Evolutionary conservation across 176 grass and related monocot species (phyloP).

Genomic region (Raddia distichophylla): DNA sequence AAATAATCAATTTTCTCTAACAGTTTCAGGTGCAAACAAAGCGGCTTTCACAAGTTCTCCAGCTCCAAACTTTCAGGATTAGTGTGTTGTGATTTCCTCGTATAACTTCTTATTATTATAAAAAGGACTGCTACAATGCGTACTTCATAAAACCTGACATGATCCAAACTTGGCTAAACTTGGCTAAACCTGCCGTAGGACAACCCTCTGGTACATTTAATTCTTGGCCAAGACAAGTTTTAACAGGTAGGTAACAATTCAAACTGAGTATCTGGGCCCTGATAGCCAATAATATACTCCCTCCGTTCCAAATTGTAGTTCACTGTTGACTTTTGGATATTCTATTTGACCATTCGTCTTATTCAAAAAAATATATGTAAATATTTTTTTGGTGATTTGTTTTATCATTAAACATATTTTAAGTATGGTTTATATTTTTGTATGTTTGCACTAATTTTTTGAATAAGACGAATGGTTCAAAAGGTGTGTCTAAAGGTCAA

Average conservation of each 20-base stretch:
- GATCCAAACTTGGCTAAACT: not conserved
- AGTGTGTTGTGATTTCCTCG: not conserved
- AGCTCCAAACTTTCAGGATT: not conserved
- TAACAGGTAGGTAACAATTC: not conserved
- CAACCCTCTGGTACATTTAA: conserved; percentile 6
- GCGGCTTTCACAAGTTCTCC: not conserved
- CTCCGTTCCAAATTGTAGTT: too few species aligned
- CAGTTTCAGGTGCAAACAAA: not conserved
- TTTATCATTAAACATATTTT: too few species aligned
- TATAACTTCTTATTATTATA: not conserved
- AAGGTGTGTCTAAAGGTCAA: too few species aligned
- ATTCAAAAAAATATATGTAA: too few species aligned
- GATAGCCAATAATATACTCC: too few species aligned
- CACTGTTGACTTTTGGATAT: too few species aligned
- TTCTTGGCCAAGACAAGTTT: not conserved
- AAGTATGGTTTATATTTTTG: too few species aligned
- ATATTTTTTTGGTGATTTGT: too few species aligned
- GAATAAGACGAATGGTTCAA: too few species aligned
- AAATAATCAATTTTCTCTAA: too few species aligned
- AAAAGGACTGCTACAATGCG: not conserved
- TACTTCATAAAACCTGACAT: not conserved
- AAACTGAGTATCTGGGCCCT: conserved; percentile 2
- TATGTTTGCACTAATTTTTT: too few species aligned
- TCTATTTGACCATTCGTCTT: too few species aligned
- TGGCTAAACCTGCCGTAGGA: not conserved